Evolutionary conservation across 2,329 filamentous ascomycete genomes (phyloP).

Genomic region (Metarhizium brunneum): DNA sequence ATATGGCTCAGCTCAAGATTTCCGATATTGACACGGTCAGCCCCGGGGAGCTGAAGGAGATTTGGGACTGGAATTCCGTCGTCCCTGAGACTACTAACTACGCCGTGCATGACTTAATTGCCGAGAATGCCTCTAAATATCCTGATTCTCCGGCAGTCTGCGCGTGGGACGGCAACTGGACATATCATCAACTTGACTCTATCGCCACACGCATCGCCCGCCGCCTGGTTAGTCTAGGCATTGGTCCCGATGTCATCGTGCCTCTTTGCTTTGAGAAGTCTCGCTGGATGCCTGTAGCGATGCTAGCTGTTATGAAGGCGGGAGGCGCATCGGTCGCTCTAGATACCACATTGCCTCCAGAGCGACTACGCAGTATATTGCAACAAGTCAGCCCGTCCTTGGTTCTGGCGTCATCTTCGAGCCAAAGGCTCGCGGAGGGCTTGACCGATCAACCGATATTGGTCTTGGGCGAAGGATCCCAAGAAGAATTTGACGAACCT

Average conservation of each 20-base stretch:
- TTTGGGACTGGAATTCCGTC: constrained; percentile 11
- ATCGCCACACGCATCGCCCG: constrained; percentile 6
- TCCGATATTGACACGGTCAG: background rate
- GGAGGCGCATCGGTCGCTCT: constrained; percentile 19
- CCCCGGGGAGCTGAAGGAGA: constrained; percentile 1
- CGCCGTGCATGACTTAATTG: constrained; percentile 14
- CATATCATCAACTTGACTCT: constrained; percentile 12
- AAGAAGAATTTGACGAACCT: background rate
- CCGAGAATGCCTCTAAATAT: constrained; percentile 2
- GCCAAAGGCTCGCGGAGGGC: background rate
- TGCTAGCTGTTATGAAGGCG: constrained; percentile 17
- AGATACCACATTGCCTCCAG: constrained; percentile 14
- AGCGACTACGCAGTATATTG: constrained; percentile 9
- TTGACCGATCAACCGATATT: background rate
- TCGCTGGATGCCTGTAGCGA: constrained; percentile 11
- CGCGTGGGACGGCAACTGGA: constrained; percentile 18
- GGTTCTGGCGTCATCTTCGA: constrained; percentile 1
- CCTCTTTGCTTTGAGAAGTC: constrained; percentile 16
- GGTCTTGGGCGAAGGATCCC: background rate
- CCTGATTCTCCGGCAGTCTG: constrained; percentile 10
- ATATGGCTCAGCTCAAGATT: background rate
- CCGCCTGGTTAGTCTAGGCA: constrained; percentile 9
- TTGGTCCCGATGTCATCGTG: constrained; percentile 10
- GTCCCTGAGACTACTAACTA: constrained; percentile 6
- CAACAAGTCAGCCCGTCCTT: constrained; percentile 1